A percentile compares a stretch with the other conserved stretches of the same genome.
These are phyloP conservation scores for Cryptococcus sp. DNA, from an alignment of 1,284 basidiomycete genomes.

Conservation along the genomic window DNA sequence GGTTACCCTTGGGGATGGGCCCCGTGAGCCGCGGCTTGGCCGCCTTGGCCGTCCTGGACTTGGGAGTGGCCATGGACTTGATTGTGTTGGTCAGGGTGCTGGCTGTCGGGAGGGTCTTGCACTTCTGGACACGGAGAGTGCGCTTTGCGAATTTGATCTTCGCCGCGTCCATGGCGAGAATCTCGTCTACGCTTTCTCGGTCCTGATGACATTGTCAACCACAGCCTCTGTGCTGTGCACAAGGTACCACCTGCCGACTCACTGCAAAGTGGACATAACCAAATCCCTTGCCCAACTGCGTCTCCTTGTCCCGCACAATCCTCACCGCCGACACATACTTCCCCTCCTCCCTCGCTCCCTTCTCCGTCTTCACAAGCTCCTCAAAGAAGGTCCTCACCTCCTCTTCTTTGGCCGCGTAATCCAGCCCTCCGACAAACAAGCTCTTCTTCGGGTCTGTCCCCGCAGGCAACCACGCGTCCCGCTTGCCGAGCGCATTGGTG, in stretches of 20 bases:
- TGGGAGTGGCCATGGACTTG: conserved; percentile 14
- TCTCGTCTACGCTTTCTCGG: conserved; percentile 80
- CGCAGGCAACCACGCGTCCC: conserved; percentile 41
- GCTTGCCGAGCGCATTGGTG: conserved; percentile 37
- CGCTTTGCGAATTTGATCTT: conserved; percentile 87
- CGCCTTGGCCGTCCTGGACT: neutral
- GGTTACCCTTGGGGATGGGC: conserved; percentile 68
- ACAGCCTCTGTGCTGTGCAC: conserved; percentile 51
- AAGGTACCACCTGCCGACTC: conserved; percentile 72
- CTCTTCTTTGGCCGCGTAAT: conserved; percentile 88
- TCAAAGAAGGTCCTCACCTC: conserved; percentile 86
- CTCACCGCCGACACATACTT: conserved; percentile 81
- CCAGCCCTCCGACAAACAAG: conserved; percentile 87
- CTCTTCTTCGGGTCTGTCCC: conserved; percentile 70
- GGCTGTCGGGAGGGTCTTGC: conserved; percentile 58
- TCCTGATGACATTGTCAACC: conserved; percentile 57
- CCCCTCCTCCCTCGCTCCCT: conserved; percentile 62
- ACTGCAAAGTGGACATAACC: conserved; percentile 88
- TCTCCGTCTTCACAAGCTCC: conserved; percentile 67
- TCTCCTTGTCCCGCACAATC: conserved; percentile 84
- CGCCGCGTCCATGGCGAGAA: conserved; percentile 67
- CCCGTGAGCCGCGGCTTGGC: conserved; percentile 6
- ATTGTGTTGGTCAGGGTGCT: conserved; percentile 18
- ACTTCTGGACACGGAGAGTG: conserved; percentile 78
- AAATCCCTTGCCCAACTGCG: conserved; percentile 96